Evolutionary conservation across 306 rosid genomes (phyloP).

Genomic region (Vigna hirtella): DNA sequence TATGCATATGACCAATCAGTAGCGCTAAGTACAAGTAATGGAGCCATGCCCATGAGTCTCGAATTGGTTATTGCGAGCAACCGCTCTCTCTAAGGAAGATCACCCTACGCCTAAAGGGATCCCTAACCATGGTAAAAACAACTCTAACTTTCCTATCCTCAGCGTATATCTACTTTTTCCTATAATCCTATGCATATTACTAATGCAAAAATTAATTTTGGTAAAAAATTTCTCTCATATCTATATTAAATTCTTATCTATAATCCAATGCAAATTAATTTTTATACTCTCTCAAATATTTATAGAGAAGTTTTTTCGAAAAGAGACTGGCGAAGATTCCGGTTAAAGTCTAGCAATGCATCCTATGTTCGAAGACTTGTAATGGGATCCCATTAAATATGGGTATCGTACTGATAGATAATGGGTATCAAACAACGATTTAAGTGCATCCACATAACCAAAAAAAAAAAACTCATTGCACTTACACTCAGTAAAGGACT

Average conservation of each 20-base stretch:
- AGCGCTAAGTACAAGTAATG: too few relatives aligned
- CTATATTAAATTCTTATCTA: too few relatives aligned
- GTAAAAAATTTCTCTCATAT: too few relatives aligned
- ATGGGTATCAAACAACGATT: neutral
- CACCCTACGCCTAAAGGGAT: neutral
- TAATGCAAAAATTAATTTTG: too few relatives aligned
- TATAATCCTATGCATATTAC: neutral
- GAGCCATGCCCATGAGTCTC: neutral
- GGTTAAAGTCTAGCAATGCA: neutral
- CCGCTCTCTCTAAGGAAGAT: neutral
- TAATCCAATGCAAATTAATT: too few relatives aligned
- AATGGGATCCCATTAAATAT: neutral
- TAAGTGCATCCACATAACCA: neutral
- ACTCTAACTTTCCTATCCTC: neutral
- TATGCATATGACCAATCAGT: neutral
- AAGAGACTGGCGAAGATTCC: neutral
- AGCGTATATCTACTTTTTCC: neutral
- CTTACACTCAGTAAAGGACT: conserved; percentile 42
- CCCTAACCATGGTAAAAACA: neutral
- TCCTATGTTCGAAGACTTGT: neutral
- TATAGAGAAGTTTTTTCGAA: too few relatives aligned
- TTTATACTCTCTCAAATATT: too few relatives aligned
- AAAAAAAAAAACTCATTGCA: neutral
- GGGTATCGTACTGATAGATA: neutral
- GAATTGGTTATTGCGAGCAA: neutral